Conservation (phyloP, 2,329 filamentous ascomycete genomes). For the Monilinia polystroma region DNA sequence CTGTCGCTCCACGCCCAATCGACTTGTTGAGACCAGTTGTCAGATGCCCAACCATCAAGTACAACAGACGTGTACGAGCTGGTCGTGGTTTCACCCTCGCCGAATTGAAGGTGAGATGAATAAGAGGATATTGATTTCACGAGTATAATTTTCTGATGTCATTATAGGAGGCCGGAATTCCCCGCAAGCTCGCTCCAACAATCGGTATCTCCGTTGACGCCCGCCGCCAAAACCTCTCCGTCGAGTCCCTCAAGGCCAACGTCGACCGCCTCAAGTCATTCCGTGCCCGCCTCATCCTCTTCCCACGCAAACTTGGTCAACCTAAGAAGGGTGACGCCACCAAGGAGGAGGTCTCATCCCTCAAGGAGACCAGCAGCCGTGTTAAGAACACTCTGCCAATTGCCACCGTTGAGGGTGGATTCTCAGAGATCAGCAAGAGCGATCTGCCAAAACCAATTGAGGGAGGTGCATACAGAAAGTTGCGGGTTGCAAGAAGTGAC, state of each 20-base stretch:
- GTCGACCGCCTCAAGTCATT: constrained; percentile 98
- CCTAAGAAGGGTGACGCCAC: constrained; percentile 88
- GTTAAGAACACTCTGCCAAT: constrained; percentile 68
- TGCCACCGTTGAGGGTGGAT: constrained; percentile 60
- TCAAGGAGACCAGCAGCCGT: constrained; percentile 61
- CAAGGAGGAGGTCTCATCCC: constrained; percentile 70
- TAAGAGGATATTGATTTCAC: constrained; percentile 10
- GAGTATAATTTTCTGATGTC: constrained; percentile 29
- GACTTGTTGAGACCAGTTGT: constrained; percentile 96
- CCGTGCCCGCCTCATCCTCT: constrained; percentile 93
- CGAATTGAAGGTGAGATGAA: constrained; percentile 85
- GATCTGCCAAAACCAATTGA: constrained; percentile 72
- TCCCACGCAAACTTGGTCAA: constrained; percentile 92
- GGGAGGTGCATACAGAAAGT: constrained; percentile 81
- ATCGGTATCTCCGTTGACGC: constrained; percentile 96
- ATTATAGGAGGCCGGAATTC: constrained; percentile 87
- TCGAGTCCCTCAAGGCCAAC: constrained; percentile 92
- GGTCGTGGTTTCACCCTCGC: constrained; percentile 96
- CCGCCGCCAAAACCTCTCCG: constrained; percentile 94
- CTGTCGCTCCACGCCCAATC: constrained; percentile 92
- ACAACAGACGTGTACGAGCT: constrained; percentile 96
- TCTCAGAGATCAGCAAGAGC: constrained; percentile 78
- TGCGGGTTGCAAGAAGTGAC: constrained; percentile 82
- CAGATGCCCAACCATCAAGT: constrained; percentile 96
- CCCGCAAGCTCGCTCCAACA: constrained; percentile 90